Conservation (phyloP, 1,284 basidiomycete species). For the Sporisorium graminicola region DNA sequence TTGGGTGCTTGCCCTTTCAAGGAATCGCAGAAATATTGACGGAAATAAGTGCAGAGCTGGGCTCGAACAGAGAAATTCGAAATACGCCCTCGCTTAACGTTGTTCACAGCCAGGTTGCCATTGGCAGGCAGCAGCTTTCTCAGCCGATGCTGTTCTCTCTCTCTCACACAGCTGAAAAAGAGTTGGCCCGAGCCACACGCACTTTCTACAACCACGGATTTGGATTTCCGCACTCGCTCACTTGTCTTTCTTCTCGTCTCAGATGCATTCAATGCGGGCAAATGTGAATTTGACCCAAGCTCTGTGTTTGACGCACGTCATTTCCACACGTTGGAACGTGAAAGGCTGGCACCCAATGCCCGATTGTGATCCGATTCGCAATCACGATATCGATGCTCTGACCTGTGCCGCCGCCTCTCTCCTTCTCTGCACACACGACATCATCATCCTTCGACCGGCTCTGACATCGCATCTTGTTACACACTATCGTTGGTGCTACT, state of each 20-base stretch:
- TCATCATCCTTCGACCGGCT: background rate
- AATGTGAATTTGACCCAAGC: too few species aligned
- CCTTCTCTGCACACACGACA: conserved; percentile 7
- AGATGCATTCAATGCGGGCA: background rate
- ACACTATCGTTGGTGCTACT: background rate
- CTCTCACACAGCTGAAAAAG: background rate
- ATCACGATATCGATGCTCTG: conserved; percentile 5
- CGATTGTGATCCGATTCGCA: background rate
- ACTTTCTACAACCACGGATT: background rate
- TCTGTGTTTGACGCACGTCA: conserved; percentile 19
- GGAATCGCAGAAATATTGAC: background rate
- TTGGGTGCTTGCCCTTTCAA: conserved; percentile 1
- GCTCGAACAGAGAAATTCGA: background rate
- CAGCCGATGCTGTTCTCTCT: too few species aligned
- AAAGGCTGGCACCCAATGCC: background rate
- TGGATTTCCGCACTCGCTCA: background rate
- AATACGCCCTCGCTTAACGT: conserved; percentile 19
- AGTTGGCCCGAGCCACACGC: conserved; percentile 20
- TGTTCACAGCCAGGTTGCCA: too few species aligned
- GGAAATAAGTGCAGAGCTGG: background rate
- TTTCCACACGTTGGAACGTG: conserved; percentile 3
- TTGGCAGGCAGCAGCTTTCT: too few species aligned
- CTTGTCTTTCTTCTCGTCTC: background rate
- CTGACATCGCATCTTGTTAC: too few species aligned
- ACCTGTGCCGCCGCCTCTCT: background rate